Evolutionary conservation across 768 basidiomycete genomes (phyloP), one percentile per base, ranked within the genome.

Genomic region (Astraeus odoratus): DNA sequence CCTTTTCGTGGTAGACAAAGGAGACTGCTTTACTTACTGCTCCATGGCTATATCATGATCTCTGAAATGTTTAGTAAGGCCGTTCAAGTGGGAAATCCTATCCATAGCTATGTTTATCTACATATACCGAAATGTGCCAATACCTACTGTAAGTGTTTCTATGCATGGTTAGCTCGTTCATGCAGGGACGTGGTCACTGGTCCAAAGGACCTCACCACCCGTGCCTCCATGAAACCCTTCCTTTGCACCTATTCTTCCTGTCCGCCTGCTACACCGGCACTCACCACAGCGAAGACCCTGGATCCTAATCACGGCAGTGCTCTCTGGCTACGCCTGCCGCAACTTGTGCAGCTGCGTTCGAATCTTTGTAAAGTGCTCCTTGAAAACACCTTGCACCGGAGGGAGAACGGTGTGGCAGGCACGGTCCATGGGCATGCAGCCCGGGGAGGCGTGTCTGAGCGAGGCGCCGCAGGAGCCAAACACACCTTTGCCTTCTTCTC

Each of bases 391-490:
- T 98, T 93, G 69, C 90, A 95, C 55, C 89, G 84, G 50, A 95
- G 71, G 7, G 95, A 81, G 36, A 97, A 76, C 25, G 96, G 85
- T 6, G 86, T 83, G 3, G 91, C 91, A 86, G 0, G 86, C 81
- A 41, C 95, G 88, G 68, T 98, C 96, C 55, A 89, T 75, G 4
- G 96, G 96, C 15, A 91, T 81, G 2, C 93, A 93, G 7, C 96
- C 96, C 58, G 98, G 96, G 3, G 98, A 70, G 4, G 93, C 98
- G 68, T 99, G 96, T 15, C 96, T 96, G 16, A 99, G 79, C 1
- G 91, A 86, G n/a, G 95, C 96, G 16, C 81, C 86, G 39, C 96
- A 84, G 16, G 96, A 81, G 67, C 98, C 96, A 59, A 98, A 99
- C 19, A 97, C 72, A 4, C 73, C 51, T 20, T 83, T 83, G n/a